Percentiles rank a stretch among this genome's conserved stretches.
These are phyloP conservation scores for Pilaira anomala DNA, from an alignment of 192 early-diverging fungal genomes.

Conservation along the genomic window DNA sequence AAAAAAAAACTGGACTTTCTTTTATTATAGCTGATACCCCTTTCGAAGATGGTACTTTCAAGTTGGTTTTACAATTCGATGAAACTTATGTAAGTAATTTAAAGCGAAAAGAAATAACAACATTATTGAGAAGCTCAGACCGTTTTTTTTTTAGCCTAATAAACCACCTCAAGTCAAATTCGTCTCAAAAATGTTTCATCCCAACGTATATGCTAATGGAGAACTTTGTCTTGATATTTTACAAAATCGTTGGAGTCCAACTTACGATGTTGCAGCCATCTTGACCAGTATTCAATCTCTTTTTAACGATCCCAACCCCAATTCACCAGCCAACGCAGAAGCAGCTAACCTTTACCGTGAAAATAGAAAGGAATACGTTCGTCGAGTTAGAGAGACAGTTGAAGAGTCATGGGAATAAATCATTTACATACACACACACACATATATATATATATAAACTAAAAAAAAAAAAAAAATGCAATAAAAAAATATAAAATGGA, in stretches of 20 bases:
- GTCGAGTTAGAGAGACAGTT: conserved; percentile 87
- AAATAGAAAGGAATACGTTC: conserved; percentile 89
- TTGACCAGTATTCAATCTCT: conserved; percentile 94
- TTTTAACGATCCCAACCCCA: conserved; percentile 96
- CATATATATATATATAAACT: too few species aligned
- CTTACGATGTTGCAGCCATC: conserved; percentile 91
- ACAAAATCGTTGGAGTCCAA: conserved; percentile 97
- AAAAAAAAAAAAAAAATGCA: too few species aligned
- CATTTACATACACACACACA: too few species aligned
- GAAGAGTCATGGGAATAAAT: conserved; percentile 79
- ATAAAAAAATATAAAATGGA: too few species aligned
- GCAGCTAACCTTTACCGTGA: conserved; percentile 92
- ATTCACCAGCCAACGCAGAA: conserved; percentile 94
- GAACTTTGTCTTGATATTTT: conserved; percentile 97
- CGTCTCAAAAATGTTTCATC: conserved; percentile 95
- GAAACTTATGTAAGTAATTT: conserved; percentile 72
- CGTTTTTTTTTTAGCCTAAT: conserved; percentile 58
- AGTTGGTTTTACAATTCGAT: conserved; percentile 90
- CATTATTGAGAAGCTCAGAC: background rate
- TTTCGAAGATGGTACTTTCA: conserved; percentile 98
- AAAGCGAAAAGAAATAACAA: background rate
- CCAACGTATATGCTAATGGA: conserved; percentile 96
- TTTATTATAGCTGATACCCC: conserved; percentile 76
- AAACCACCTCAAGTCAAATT: conserved; percentile 96
- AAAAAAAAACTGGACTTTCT: too few species aligned